Base-by-base conservation (phyloP, 2,329 filamentous ascomycete genomes). In the Diaporthe destruens region DNA sequence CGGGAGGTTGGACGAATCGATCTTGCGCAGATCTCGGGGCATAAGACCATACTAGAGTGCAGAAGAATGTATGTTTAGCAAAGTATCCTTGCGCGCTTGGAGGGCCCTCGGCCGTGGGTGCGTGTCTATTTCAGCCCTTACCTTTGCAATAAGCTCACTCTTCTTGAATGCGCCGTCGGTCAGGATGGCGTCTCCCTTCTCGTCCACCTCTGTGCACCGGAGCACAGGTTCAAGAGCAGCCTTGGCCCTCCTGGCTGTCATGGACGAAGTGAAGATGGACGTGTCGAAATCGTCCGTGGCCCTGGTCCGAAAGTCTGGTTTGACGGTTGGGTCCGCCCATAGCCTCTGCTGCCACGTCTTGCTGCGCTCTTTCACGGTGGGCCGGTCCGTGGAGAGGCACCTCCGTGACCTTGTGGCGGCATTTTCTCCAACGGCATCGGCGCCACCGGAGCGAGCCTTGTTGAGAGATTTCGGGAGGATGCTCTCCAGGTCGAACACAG, bases 161-260 rank as follows among this genome's bases (percentile, higher is more conserved):
- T 99, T 99, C 84, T 96, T 97, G 83, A 98, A 98, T 82, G 98
- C 96, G 73, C 95, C 94, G 80, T 97, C 97, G 25, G 97, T 93
- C 72, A 98, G 86, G 25, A 96, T 97, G 34, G 98, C 95, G 77
- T 97, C 93, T 53, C 96, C 96, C 79, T 94, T 90, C 81, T 95
- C 94, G 78, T 98, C 95, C 73, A 98, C 94, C 82, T 99, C 96
- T 0, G 96, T 99, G 80, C 96, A 99, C 69, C 96, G 89, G 76
- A 99, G 86, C 73, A 94, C 92, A 39, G 95, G 90, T 81, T 98
- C 95, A 72, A 96, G 92, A 34, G 93, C 91, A 3, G 94, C 92
- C 82, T 96, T 96, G 59, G 90, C 88, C 32, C 67, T 90, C 88
- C 78, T 94, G 86, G 66, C 71, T 56, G 92, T 89, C 54, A 94